A percentile compares a stretch with the other conserved stretches of the same genome.
Conservation (phyloP, 1,284 basidiomycete genomes). For the Golubevia pallescens region DNA sequence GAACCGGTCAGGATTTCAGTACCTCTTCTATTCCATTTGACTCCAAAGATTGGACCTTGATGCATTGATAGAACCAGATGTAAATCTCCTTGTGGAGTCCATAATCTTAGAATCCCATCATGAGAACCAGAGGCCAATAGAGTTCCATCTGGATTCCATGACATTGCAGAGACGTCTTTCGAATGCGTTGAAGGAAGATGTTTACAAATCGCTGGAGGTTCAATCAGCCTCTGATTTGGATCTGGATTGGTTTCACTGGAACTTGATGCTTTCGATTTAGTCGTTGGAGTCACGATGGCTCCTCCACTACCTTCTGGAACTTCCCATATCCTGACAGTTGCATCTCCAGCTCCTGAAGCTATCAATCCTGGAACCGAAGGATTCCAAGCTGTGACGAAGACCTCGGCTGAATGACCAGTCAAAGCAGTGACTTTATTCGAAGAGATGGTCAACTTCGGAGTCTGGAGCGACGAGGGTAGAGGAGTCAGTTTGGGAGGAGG, state of each 20-base stretch:
- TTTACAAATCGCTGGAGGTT: conserved; percentile 54
- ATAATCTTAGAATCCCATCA: conserved; percentile 61
- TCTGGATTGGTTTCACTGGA: neutral
- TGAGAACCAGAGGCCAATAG: conserved; percentile 60
- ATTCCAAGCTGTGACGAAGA: conserved; percentile 63
- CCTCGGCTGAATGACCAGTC: conserved; percentile 52
- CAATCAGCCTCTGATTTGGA: conserved; percentile 15
- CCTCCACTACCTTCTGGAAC: conserved; percentile 19
- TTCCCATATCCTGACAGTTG: conserved; percentile 64
- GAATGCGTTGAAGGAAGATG: conserved; percentile 58
- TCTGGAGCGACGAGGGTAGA: neutral
- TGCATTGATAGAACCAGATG: conserved; percentile 65
- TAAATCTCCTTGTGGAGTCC: conserved; percentile 63
- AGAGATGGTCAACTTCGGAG: neutral
- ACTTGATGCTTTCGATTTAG: neutral
- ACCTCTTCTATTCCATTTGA: conserved; percentile 61
- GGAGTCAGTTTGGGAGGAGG: neutral
- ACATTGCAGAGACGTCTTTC: conserved; percentile 59
- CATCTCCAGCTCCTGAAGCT: conserved; percentile 60
- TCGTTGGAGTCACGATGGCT: neutral
- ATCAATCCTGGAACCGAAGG: conserved; percentile 59
- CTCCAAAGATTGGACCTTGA: conserved; percentile 60
- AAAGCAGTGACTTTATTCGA: conserved; percentile 28
- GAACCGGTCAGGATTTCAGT: conserved; percentile 56
- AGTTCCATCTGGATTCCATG: conserved; percentile 64